Evolutionary conservation across 2,329 filamentous ascomycete genomes (phyloP).

Genomic region (Ceratocystis huliohia): DNA sequence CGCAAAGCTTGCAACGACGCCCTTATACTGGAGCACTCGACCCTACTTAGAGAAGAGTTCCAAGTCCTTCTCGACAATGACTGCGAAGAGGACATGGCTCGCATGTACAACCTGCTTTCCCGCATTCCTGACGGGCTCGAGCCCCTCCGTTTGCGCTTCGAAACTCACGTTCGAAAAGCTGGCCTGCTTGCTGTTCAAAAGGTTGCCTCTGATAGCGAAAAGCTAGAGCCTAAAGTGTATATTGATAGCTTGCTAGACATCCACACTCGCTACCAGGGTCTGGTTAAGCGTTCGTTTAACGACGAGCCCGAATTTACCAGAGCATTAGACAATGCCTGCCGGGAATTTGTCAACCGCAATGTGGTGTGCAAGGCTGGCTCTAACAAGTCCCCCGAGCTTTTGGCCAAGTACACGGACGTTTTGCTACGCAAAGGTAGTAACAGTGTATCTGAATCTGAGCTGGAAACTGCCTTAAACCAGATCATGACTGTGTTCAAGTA

Average conservation of each 20-base stretch:
- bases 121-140: conserved; percentile 86
- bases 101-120: conserved; percentile 88
- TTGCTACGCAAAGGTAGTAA: conserved; percentile 86
- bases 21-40: conserved; percentile 77
- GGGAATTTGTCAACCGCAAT: conserved; percentile 96
- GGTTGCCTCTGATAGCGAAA: conserved; percentile 75
- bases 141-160: conserved; percentile 73
- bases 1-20: conserved; percentile 82
- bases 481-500: conserved; percentile 99
- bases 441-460: conserved; percentile 82
- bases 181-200: conserved; percentile 82
- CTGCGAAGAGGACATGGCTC: conserved; percentile 83
- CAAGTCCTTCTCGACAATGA: conserved; percentile 88
- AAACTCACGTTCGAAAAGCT: conserved; percentile 82
- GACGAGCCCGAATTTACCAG: conserved; percentile 95
- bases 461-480: conserved; percentile 76
- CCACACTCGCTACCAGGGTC: conserved; percentile 79
- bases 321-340: conserved; percentile 89
- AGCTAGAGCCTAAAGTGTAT: conserved; percentile 89
- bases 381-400: conserved; percentile 83
- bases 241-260: conserved; percentile 90
- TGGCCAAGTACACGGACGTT: conserved; percentile 91
- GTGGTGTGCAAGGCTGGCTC: conserved; percentile 88
- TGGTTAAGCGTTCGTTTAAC: conserved; percentile 85
- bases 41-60: conserved; percentile 85